Evolutionary conservation across 1,284 basidiomycete genomes (phyloP), one percentile per base, ranked within the genome.

Genomic region (Ganoderma resinaceum): DNA sequence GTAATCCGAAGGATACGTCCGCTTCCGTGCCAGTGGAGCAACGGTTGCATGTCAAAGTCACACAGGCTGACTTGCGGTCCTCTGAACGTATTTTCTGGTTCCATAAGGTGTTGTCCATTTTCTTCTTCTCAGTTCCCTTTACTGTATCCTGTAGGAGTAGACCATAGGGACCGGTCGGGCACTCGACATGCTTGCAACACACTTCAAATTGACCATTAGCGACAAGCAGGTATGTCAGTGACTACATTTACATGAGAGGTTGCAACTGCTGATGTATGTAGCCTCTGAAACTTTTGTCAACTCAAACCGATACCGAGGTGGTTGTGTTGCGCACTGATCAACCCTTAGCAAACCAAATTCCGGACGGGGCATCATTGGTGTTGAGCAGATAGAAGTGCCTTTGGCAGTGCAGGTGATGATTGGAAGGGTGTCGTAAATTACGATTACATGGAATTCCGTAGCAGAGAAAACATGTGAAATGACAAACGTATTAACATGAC

Each of bases 1-100:
- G 82, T 3, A 89, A 94, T 73, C 82, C 85, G 14, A 88, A 83
- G 73, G 87, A 89, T 73, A 84, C 81, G 63, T 65, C 76, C 2
- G 78, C 81, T 20, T 77, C 80, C 26, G 79, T 88, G 4, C 80
- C 87, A 33, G 71, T 86, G 31, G 83, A 86, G 46, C 82, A 91
- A 66, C 86, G 91, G 33, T 70, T 92, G 55, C 85, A 92, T 75
- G 74, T 92, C 43, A 86, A 80, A 61, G 82, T 88, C 20, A 74
- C 76, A n/a, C 70, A 74, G 38, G 74, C 73, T 52, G 73, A 80
- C 76, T 8, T 77, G 76, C 6, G 77, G 75, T 61, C 72, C 1
- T 67, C 60, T n/a, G 82, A 84, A 70, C 84, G 82, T 68, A 72
- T 83, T 12, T 84, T 91, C 63, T 94, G 93, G 93, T 86, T 91